Evolutionary conservation across 345 rosid species (phyloP), one percentile per base, ranked within the genome.

Genomic region (Bruguiera gymnorhiza): DNA sequence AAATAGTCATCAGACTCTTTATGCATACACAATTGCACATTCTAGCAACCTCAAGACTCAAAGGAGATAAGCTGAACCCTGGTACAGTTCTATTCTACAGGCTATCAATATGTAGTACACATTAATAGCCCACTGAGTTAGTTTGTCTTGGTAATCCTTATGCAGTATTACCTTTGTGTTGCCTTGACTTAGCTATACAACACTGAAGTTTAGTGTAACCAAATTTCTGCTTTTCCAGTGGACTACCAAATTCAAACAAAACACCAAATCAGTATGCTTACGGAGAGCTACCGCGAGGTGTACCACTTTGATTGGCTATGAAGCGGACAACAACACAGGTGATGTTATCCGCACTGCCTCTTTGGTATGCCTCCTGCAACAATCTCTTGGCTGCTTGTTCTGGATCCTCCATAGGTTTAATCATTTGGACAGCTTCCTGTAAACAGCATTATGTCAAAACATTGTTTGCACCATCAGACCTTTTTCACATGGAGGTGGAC

Each of bases 291-390:
- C 60, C 39, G 29, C 57, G 70, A 62, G 89, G 82, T 32, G 86
- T 73, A 54, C 77, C 81, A 3, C 73, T 87, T 74, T 75, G 85
- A 71, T 79, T 81, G 29, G 84, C 85, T 76, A 85, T 69, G 86
- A 92, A 96, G 54, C 96, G 97, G 67, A 96, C 97, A 0, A 96
- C 98, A 2, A 96, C 91, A 63, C 97, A 90, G 37, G 99, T 92
- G 68, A 96, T 96, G 76, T 96, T 96, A 76, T 96, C 99, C 15
- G 98, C 98, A 66, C 99, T 96, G 61, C 97, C 98, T 75, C 97
- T 84, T 84, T 89, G 97, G 82, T 80, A 90, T 34, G 99, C 99
- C 78, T 92, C 97, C 76, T 77, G 86, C 96, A 92, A 76, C 75
- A 92, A 82, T 70, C 84, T 86, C 81, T 84, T 90, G 43, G 99